Conservation (phyloP, 192 early-diverging fungal genomes). For the Chytriomyces sp. region DNA sequence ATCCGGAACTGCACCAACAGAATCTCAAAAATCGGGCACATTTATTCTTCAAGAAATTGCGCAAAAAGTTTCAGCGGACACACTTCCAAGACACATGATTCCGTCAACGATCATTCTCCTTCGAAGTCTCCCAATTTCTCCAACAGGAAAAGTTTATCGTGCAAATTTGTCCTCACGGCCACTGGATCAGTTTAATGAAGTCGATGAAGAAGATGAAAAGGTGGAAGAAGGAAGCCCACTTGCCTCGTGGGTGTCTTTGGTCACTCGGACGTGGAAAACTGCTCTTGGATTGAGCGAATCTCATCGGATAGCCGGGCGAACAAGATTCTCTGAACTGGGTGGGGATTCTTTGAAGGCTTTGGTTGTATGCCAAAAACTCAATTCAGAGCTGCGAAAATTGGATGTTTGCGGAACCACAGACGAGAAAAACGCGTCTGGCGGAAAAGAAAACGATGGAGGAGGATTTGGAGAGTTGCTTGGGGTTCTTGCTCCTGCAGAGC, state of each 20-base stretch:
- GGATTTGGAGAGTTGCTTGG: constrained; percentile 47
- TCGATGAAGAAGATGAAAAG: constrained; percentile 24
- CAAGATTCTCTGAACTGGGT: constrained; percentile 41
- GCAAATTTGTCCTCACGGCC: constrained; percentile 1
- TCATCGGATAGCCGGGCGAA: neutral
- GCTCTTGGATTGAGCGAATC: constrained; percentile 14
- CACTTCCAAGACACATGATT: constrained; percentile 30
- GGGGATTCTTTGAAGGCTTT: constrained; percentile 49
- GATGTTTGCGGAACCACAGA: neutral
- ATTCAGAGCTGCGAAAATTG: neutral
- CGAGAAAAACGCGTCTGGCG: neutral
- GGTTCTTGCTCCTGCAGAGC: constrained; percentile 41
- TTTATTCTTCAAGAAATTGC: constrained; percentile 16
- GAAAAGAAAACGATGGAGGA: neutral
- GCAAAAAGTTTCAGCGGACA: neutral
- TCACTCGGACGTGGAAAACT: constrained; percentile 24
- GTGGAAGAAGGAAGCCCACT: neutral
- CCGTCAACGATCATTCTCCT: constrained; percentile 21
- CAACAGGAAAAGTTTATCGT: constrained; percentile 28
- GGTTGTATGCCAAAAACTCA: constrained; percentile 27
- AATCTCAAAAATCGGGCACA: neutral
- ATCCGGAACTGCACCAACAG: neutral
- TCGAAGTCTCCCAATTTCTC: constrained; percentile 2
- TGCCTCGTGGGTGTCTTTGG: constrained; percentile 12
- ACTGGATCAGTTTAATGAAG: neutral